These are phyloP conservation scores for Isabelozyma pseudorhagii DNA, from an alignment of 805 yeast species.

Conservation along the genomic window DNA sequence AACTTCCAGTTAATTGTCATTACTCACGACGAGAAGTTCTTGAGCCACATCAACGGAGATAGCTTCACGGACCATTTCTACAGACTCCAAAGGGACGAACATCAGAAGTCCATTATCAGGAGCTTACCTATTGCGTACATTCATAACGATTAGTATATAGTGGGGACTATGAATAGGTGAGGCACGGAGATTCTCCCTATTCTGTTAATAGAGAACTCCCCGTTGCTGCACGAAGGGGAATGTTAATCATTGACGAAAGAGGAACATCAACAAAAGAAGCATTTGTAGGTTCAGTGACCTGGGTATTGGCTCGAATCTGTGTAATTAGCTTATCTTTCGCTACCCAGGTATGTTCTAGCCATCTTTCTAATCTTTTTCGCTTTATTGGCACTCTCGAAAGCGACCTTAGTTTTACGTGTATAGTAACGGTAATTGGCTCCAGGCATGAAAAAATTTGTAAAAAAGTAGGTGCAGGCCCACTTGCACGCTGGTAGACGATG, in stretches of 20 bases:
- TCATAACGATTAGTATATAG: constrained; percentile 21
- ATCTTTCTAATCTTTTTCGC: constrained; percentile 58
- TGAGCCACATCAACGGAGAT: constrained; percentile 80
- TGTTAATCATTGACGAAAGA: neutral
- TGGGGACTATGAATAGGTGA: neutral
- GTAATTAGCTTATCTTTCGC: constrained; percentile 52
- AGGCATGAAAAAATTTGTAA: constrained; percentile 26
- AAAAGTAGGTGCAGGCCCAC: constrained; percentile 22
- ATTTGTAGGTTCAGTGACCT: neutral
- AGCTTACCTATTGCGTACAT: constrained; percentile 40
- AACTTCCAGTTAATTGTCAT: constrained; percentile 94
- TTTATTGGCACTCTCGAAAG: constrained; percentile 49
- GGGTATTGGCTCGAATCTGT: constrained; percentile 16
- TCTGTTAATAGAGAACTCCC: neutral
- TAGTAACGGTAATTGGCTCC: constrained; percentile 33
- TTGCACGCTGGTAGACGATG: constrained; percentile 32
- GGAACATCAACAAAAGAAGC: neutral
- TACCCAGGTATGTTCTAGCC: constrained; percentile 74
- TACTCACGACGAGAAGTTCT: constrained; percentile 93
- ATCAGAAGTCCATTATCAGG: constrained; percentile 74
- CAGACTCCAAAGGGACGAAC: constrained; percentile 73
- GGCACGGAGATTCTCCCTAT: neutral
- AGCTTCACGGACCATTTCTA: constrained; percentile 85
- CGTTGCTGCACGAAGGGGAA: neutral
- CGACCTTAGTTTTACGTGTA: constrained; percentile 48